Base-by-base conservation (phyloP, 208 protist species). In the Leptomonas seymouri region DNA sequence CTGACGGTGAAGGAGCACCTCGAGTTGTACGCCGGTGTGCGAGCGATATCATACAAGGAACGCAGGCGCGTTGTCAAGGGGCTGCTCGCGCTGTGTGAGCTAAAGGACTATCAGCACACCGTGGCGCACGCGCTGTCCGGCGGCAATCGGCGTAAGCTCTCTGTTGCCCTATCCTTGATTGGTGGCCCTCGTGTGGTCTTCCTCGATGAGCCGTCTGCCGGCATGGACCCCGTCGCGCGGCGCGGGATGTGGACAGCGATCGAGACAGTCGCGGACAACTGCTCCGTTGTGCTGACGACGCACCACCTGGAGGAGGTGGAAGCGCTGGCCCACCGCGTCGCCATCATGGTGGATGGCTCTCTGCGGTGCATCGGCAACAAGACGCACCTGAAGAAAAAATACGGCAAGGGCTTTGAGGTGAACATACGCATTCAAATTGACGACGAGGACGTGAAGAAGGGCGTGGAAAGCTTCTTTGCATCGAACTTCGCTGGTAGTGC, bases 1-100 rank as follows among this genome's bases (percentile, higher is more conserved):
- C 74, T 99, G n/a, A 99, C 96, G 28, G 85, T 90, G 48, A 67
- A 86, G 20, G 96, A 99, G 71, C 96, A 99, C 73, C 76, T 99
- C 23, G 42, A 62, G 21, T 50, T 84, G 50, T 83, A 79, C 60
- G 74, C 72, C 4, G 68, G 69, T 41, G 61, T 82, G 46, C 76
- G 80, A 5, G 80, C 56, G 15, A 74, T 85, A 15, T 44, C 90
- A 48, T 71, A 70, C 63, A 23, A 21, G 42, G 55, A 67, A 44
- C 68, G 77, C n/a, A 59, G 66, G n/a, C 57, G 53, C 14, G 71
- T 83, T 0, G 69, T 84, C 18, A 68, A 74, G 21, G 76, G 58
- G 16, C 75, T 87, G 27, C 48, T 74, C 8, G 55, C n/a, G 44
- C 67, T 84, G 44, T 84, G 76, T 58, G 71, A 78, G 69, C 56